Base-by-base conservation (phyloP, 2,329 filamentous ascomycete genomes). In the Phaeosphaeria sp. region DNA sequence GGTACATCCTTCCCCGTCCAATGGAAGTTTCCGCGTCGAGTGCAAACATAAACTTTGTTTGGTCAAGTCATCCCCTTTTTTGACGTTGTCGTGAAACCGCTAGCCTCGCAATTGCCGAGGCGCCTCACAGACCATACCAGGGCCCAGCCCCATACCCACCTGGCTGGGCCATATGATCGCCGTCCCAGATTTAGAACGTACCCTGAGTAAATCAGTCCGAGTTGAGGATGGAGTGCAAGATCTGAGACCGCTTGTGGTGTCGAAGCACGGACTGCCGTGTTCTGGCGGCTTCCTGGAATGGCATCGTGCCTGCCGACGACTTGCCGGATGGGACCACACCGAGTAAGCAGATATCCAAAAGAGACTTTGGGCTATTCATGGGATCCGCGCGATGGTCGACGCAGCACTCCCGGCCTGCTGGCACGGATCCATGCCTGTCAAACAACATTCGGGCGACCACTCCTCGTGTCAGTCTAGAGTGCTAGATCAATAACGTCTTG, bases 401-500 rank as follows among this genome's bases (percentile, higher is more conserved):
- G 30, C 30, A 36, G 30, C 9, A 36, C 3, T 36, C 13, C 30
- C 11, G 30, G 13, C 30, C 30, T 11, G 30, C 6, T 36, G 30
- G 30, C 13, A 36, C 30, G 30, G 30, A 15, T 36, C 11, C 13
- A 13, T 36, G 13, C 30, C 30, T 36, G 30, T 36, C 30, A 36
- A 36, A 36, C 30, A 36, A 7, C 13, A 36, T 3, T 15, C 11
- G 30, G 30, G 30, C 30, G 30, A 36, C 3, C 3, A 36, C 30
- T 36, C 11, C 6, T 11, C 25, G 6, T 11, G 11, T 30, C 25
- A 30, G 30, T 36, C 22, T 18, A 46, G n/a, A 46, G 23, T 48
- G 46, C 54, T 59, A 49, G 56, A 59, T 39, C 47, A 54, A 56
- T 54, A 54, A 51, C 43, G 22, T 42, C 15, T 47, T 50, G 56